These are phyloP conservation scores for Aspergillus tanneri DNA, from an alignment of 2,329 filamentous ascomycete species.

Conservation along the genomic window DNA sequence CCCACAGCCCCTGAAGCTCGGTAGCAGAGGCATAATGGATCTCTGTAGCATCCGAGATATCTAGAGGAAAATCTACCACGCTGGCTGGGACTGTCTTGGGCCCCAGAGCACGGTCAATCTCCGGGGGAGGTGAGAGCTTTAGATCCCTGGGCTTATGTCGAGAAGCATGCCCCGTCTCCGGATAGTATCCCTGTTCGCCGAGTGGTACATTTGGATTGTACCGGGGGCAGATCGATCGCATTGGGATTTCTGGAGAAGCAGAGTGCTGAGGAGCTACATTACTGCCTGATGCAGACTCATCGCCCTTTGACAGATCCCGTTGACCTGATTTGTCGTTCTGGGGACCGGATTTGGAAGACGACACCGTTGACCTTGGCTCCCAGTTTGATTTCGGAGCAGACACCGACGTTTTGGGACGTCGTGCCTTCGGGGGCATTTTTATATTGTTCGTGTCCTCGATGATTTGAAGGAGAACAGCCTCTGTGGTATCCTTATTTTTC, in stretches of 20 bases:
- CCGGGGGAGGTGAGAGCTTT: conserved; percentile 33
- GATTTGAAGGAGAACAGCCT: conserved; percentile 40
- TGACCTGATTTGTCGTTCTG: conserved; percentile 1
- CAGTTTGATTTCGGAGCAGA: conserved; percentile 12
- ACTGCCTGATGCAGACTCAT: too few relatives aligned
- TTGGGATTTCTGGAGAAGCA: conserved; percentile 36
- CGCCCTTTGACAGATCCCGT: not conserved
- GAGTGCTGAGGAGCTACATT: conserved; percentile 22
- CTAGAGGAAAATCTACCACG: conserved; percentile 42
- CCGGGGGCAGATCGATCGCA: conserved; percentile 48
- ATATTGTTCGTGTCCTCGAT: conserved; percentile 37
- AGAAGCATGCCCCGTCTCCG: conserved; percentile 22
- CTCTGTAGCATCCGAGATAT: conserved; percentile 35
- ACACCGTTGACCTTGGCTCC: conserved; percentile 17
- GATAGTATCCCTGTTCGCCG: conserved; percentile 39
- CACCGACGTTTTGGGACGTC: conserved; percentile 18
- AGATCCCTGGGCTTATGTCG: conserved; percentile 24
- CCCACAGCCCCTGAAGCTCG: conserved; percentile 46
- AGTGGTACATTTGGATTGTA: conserved; percentile 42
- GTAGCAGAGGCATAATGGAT: conserved; percentile 39
- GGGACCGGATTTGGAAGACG: conserved; percentile 13
- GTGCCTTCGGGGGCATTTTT: conserved; percentile 26
- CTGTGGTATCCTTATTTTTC: conserved; percentile 31
- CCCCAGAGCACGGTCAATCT: conserved; percentile 37
- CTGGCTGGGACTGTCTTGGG: conserved; percentile 46